Percentiles rank a stretch among this genome's conserved stretches.
phyloP scores from a whole-genome alignment of 305 asterid species.

The Fraxinus baroniana region DNA sequence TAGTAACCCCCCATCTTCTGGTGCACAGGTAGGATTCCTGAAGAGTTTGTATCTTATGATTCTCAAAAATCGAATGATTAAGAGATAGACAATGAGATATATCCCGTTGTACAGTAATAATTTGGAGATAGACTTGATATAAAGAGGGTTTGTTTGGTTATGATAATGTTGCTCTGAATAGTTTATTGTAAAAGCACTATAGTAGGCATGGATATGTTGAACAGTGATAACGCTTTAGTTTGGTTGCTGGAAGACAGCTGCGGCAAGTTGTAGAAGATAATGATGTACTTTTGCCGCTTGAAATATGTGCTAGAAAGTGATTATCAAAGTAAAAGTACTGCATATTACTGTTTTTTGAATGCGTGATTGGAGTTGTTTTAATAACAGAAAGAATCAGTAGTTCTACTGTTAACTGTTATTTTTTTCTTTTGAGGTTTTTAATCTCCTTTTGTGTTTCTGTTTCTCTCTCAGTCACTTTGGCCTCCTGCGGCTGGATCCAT shows the following conservation, averaged over 20 bases:
- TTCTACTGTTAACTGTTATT: not conserved
- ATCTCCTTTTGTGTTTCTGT: conserved; percentile 23
- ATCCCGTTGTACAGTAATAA: not conserved
- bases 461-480: conserved; percentile 50
- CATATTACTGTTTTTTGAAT: not conserved
- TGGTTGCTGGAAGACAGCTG: not conserved
- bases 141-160: not conserved
- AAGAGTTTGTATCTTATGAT: not conserved
- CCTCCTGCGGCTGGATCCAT: conserved; percentile 70
- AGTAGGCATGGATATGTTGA: not conserved
- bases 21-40: conserved; percentile 58
- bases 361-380: not conserved
- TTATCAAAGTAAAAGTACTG: not conserved
- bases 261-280: not conserved
- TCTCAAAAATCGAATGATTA: not conserved
- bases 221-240: not conserved
- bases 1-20: conserved; percentile 67
- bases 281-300: not conserved
- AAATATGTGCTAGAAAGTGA: conserved; percentile 4
- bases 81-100: not conserved
- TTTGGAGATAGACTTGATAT: not conserved
- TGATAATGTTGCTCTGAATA: not conserved
- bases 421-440: conserved; percentile 18
- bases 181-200: not conserved
- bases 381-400: not conserved